Conservation (phyloP, 2,329 filamentous ascomycete genomes). For the Penicillium sp. region DNA sequence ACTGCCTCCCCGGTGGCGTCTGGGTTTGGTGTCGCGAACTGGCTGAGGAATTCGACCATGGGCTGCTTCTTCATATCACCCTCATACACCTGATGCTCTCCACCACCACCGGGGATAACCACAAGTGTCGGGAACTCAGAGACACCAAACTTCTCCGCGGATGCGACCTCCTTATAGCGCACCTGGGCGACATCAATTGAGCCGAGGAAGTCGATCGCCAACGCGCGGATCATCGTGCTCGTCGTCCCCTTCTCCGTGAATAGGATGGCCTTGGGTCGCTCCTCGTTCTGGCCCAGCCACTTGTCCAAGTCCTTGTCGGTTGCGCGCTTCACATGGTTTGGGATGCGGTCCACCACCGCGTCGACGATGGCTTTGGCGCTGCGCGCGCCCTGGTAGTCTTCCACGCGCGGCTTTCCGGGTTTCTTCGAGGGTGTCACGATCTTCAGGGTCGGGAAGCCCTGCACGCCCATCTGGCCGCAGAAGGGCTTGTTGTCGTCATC, state of each 20-base stretch:
- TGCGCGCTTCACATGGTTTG: slow-evolving; percentile 80
- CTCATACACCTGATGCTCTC: slow-evolving; percentile 67
- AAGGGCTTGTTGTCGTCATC: slow-evolving; percentile 86
- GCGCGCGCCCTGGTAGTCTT: slow-evolving; percentile 84
- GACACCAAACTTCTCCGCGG: slow-evolving; percentile 70
- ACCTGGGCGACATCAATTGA: slow-evolving; percentile 76
- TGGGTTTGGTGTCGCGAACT: slow-evolving; percentile 72
- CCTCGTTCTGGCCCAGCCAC: slow-evolving; percentile 65
- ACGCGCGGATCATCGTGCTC: slow-evolving; percentile 71
- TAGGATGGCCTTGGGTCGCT: slow-evolving; percentile 76
- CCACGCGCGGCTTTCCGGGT: slow-evolving; percentile 70
- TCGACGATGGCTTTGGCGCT: slow-evolving; percentile 84
- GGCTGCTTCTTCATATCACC: slow-evolving; percentile 81
- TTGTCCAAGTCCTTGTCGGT: slow-evolving; percentile 71
- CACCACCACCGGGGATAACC: slow-evolving; percentile 66
- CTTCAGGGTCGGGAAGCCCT: slow-evolving; percentile 95
- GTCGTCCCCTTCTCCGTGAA: slow-evolving; percentile 92
- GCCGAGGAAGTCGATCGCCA: slow-evolving; percentile 87
- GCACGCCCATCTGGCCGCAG: slow-evolving; percentile 77
- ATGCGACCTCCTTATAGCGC: slow-evolving; percentile 69
- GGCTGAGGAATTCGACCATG: slow-evolving; percentile 76
- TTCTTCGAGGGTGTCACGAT: slow-evolving; percentile 83
- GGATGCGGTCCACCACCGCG: slow-evolving; percentile 78
- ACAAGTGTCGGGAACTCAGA: slow-evolving; percentile 74
- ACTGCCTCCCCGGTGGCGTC: slow-evolving; percentile 56